These are phyloP conservation scores for Acanthamoeba sp. DNA, from an alignment of 208 protist genomes.

Conservation along the genomic window DNA sequence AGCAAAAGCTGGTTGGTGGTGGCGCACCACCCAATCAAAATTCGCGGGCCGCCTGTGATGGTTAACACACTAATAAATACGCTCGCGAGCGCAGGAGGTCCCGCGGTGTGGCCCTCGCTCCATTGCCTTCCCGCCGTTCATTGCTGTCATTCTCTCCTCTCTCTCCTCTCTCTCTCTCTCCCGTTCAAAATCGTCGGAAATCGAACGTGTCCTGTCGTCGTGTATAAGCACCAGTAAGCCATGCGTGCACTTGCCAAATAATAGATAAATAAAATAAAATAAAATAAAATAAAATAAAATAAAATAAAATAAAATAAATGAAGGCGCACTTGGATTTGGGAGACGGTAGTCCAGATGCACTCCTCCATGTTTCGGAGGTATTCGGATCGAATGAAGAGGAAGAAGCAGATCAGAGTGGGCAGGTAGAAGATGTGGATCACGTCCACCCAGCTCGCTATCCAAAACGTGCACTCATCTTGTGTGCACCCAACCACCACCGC, in stretches of 20 bases:
- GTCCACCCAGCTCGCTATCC: constrained; percentile 80
- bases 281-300: neutral
- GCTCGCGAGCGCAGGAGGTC: too few species aligned
- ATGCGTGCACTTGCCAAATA: neutral
- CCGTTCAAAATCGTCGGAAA: constrained; percentile 65
- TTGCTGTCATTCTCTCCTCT: too few species aligned
- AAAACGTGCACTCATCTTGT: constrained; percentile 78
- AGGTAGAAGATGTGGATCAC: constrained; percentile 81
- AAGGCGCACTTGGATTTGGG: constrained; percentile 79
- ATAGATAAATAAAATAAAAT: neutral
- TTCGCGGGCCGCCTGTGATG: too few species aligned
- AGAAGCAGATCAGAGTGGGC: constrained; percentile 82
- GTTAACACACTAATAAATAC: too few species aligned
- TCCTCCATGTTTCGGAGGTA: constrained; percentile 86
- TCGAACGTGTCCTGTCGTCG: constrained; percentile 57
- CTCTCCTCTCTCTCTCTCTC: too few species aligned
- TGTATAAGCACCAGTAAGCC: neutral
- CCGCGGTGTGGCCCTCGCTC: too few species aligned
- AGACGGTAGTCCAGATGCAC: constrained; percentile 85
- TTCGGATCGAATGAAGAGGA: constrained; percentile 83
- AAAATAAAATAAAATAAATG: neutral
- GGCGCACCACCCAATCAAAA: too few species aligned
- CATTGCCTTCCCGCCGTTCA: too few species aligned
- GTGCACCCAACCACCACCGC: neutral
- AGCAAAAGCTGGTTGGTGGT: too few species aligned